These are phyloP conservation scores for Ilex paraguariensis DNA, from an alignment of 305 asterid species.

Conservation along the genomic window DNA sequence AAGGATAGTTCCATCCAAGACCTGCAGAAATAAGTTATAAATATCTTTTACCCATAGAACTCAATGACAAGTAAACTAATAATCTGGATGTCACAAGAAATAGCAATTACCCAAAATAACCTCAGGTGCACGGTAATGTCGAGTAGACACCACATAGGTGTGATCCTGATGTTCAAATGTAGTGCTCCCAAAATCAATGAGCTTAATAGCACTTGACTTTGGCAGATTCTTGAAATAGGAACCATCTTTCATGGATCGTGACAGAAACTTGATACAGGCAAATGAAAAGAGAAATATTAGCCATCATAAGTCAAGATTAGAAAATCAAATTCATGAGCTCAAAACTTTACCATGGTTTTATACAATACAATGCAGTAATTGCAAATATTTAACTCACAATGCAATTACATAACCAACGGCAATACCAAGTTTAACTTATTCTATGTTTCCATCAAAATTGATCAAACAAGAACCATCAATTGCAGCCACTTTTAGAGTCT, in stretches of 20 bases:
- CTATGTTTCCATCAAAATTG: too few species aligned
- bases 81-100: slow-evolving; percentile 4
- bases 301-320: slow-evolving; percentile 7
- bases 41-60: neutral
- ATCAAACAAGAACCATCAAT: too few species aligned
- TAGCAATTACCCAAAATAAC: slow-evolving; percentile 72
- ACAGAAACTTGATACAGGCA: slow-evolving; percentile 43
- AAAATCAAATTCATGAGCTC: slow-evolving; percentile 9
- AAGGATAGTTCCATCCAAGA: slow-evolving; percentile 86
- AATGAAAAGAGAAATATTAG: slow-evolving; percentile 18
- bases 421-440: too few species aligned
- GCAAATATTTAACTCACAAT: too few species aligned
- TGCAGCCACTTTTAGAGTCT: too few species aligned
- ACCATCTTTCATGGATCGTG: slow-evolving; percentile 54
- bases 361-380: too few species aligned
- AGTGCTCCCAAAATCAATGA: slow-evolving; percentile 93
- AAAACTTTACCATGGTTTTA: slow-evolving; percentile 7
- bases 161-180: slow-evolving; percentile 80
- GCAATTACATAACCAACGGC: too few species aligned
- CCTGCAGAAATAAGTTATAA: slow-evolving; percentile 37
- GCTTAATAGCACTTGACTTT: slow-evolving; percentile 87
- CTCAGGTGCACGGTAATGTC: slow-evolving; percentile 97
- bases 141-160: slow-evolving; percentile 74
- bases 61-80: neutral
- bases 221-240: slow-evolving; percentile 73